phyloP scores from a whole-genome alignment of 148 eudicot species.

The Drosera capensis region DNA sequence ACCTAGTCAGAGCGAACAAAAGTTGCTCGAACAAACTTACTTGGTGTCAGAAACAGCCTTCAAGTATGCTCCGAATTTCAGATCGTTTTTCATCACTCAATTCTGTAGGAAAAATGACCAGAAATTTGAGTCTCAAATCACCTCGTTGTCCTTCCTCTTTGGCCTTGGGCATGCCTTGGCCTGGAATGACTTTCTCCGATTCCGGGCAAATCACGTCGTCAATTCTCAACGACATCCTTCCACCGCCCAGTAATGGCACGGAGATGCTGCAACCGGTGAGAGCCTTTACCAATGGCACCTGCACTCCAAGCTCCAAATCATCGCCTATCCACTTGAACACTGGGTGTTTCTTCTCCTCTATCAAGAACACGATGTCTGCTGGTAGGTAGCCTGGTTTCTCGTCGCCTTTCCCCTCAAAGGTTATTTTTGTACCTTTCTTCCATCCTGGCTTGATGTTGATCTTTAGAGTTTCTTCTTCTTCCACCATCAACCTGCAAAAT shows the following conservation, averaged over 20 bases:
- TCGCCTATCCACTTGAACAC: slow-evolving; percentile 45
- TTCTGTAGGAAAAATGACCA: slow-evolving; percentile 36
- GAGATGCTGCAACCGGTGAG: slow-evolving; percentile 56
- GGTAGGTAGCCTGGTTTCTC: slow-evolving; percentile 53
- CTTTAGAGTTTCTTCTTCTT: slow-evolving; percentile 50
- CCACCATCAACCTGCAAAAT: slow-evolving; percentile 40
- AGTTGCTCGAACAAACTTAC: too few relatives aligned
- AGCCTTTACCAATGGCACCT: slow-evolving; percentile 53
- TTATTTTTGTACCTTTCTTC: slow-evolving; percentile 66
- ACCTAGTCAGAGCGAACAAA: too few relatives aligned
- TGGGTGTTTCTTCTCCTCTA: slow-evolving; percentile 50
- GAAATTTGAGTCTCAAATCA: slow-evolving; percentile 42
- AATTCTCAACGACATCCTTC: slow-evolving; percentile 24
- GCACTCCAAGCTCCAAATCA: slow-evolving; percentile 57
- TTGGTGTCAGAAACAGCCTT: slow-evolving; percentile 18
- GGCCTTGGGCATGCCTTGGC: slow-evolving; percentile 62
- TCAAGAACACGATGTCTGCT: slow-evolving; percentile 39
- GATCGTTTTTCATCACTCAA: slow-evolving; percentile 33
- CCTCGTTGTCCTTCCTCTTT: slow-evolving; percentile 38
- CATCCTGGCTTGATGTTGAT: slow-evolving; percentile 69
- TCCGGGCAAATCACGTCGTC: slow-evolving; percentile 57
- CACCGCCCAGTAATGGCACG: slow-evolving; percentile 63
- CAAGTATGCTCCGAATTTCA: slow-evolving; percentile 23
- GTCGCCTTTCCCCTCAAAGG: slow-evolving; percentile 71
- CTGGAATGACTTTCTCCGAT: slow-evolving; percentile 36